Evolutionary conservation across 768 basidiomycete genomes (phyloP).

Genomic region (Gloeopeniophorella convolvens): DNA sequence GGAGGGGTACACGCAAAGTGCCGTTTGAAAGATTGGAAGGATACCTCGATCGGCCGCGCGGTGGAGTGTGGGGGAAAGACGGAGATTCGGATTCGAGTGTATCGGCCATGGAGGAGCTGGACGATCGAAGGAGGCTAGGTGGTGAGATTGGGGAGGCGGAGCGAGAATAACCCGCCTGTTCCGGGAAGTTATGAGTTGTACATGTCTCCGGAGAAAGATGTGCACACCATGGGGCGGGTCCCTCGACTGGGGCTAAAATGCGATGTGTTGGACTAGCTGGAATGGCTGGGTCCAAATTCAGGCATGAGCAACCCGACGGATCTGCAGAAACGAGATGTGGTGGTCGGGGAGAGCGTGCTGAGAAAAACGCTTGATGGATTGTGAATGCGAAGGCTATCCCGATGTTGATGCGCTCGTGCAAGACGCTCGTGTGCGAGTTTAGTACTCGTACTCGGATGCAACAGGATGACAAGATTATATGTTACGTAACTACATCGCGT

Average conservation of each 20-base stretch:
- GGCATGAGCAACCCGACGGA: constrained; percentile 12
- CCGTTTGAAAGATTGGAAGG: constrained; percentile 43
- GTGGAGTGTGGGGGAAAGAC: constrained; percentile 9
- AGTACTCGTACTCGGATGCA: no score
- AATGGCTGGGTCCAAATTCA: not conserved
- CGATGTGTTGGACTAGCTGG: constrained; percentile 4
- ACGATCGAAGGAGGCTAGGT: constrained; percentile 15
- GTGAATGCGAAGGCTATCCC: no score
- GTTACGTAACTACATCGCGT: no score
- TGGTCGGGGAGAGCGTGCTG: no score
- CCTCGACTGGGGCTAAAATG: not conserved
- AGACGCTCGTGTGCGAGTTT: no score
- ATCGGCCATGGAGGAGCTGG: constrained; percentile 8
- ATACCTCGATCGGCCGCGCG: constrained; percentile 36
- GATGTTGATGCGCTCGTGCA: no score
- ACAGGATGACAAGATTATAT: no score
- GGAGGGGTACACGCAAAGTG: constrained; percentile 54
- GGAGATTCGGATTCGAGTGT: not conserved
- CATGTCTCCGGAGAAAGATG: not conserved
- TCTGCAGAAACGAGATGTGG: no score
- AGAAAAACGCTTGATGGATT: no score
- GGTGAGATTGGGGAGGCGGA: constrained; percentile 12
- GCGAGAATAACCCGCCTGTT: not conserved
- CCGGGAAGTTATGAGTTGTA: not conserved
- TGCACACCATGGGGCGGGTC: constrained; percentile 4